These are phyloP conservation scores for Russula sp. DNA, from an alignment of 768 basidiomycete genomes.

Conservation along the genomic window DNA sequence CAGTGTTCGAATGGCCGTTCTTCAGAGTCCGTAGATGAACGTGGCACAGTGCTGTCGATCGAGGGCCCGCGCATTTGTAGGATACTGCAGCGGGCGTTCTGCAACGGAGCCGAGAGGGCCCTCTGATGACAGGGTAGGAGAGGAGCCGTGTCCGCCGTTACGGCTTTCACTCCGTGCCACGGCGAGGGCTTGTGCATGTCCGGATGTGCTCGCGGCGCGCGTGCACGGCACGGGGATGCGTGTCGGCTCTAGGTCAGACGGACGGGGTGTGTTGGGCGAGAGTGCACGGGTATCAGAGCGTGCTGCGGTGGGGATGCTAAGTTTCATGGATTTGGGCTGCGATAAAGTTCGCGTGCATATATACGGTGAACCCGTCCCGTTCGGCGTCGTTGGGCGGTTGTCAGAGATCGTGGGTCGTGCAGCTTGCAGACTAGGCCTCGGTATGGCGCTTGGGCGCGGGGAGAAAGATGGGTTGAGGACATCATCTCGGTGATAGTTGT, in stretches of 20 bases:
- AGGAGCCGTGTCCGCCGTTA: constrained; percentile 25
- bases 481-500: constrained; percentile 26
- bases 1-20: constrained; percentile 84
- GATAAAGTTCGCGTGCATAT: constrained; percentile 62
- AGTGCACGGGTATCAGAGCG: constrained; percentile 21
- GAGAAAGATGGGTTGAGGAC: constrained; percentile 25
- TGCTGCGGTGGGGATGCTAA: constrained; percentile 34
- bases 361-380: constrained; percentile 21
- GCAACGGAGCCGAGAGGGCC: constrained; percentile 11
- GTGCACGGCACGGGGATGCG: constrained; percentile 45
- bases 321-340: constrained; percentile 47
- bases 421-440: constrained; percentile 40
- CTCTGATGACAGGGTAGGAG: background rate
- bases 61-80: constrained; percentile 42
- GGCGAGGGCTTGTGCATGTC: constrained; percentile 28
- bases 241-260: constrained; percentile 34
- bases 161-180: constrained; percentile 31
- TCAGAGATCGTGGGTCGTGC: constrained; percentile 31
- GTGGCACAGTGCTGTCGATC: constrained; percentile 30
- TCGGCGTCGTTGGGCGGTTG: constrained; percentile 20
- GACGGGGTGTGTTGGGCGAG: constrained; percentile 33
- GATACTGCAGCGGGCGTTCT: constrained; percentile 39
- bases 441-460: constrained; percentile 41
- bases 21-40: constrained; percentile 68
- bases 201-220: constrained; percentile 39